These are phyloP conservation scores for Colletotrichum destructivum DNA, from an alignment of 2,329 filamentous ascomycete genomes.

Conservation along the genomic window DNA sequence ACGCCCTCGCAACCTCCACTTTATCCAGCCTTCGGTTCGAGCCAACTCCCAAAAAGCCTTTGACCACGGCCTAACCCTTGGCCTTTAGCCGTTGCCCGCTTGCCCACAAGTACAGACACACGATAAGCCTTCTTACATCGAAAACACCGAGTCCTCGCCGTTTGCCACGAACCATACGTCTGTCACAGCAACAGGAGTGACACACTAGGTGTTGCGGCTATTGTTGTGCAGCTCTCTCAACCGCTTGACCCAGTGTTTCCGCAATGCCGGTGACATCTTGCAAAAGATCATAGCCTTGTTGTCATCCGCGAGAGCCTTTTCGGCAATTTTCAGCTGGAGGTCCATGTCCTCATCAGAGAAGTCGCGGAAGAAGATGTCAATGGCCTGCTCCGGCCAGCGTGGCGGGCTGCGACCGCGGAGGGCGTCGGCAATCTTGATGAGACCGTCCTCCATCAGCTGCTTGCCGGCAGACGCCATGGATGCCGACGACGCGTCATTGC, in stretches of 20 bases:
- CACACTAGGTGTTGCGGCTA: constrained; percentile 44
- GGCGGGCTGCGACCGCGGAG: constrained; percentile 57
- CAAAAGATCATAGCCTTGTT: constrained; percentile 74
- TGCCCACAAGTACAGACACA: constrained; percentile 11
- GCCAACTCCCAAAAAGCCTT: constrained; percentile 23
- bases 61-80: constrained; percentile 10
- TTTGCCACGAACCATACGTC: constrained; percentile 21
- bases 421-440: constrained; percentile 56
- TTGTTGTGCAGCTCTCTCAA: constrained; percentile 62
- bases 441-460: constrained; percentile 54
- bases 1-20: constrained; percentile 38
- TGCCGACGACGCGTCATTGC: constrained; percentile 49
- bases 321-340: constrained; percentile 72
- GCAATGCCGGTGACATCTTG: constrained; percentile 69
- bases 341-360: constrained; percentile 71
- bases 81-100: constrained; percentile 24
- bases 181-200: too few relatives aligned
- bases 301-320: constrained; percentile 71
- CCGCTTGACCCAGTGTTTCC: constrained; percentile 70
- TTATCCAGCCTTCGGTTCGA: constrained; percentile 32
- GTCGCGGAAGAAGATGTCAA: constrained; percentile 73
- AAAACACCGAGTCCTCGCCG: constrained; percentile 14
- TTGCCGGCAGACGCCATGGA: constrained; percentile 45
- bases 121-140: constrained; percentile 21
- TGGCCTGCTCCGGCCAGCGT: constrained; percentile 70